Evolutionary conservation across 805 yeast species (phyloP), one percentile per base, ranked within the genome.

Genomic region (Lipomyces sp.): DNA sequence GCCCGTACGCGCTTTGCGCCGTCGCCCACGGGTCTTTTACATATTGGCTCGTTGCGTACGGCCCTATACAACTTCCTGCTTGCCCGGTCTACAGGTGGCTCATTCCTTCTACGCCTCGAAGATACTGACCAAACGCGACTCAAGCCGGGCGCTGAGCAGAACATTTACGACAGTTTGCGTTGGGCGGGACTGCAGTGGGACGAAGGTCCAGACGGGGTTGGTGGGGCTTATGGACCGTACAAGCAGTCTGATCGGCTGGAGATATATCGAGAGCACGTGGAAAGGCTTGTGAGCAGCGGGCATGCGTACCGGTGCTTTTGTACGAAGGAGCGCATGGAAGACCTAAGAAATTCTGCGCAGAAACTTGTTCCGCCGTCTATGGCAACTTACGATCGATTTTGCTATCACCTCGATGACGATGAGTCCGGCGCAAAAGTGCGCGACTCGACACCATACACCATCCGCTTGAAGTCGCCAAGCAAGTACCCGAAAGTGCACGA

Each of bases 1-100:
- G 95, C 82, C 0, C 69, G 96, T 58, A 86, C 98, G 1, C 71
- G 99, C 57, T 93, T 93, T 68, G 99, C 99, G 0, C 98, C 99
- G 0, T 89, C 97, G 1, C 99, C 99, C 1, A 93, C 99, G 0
- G 99, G 99, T 0, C 79, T 79, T 55, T 73, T 93, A n/a, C 99
- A 93, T 65, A 66, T 93, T 52, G 99, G 99, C 0, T 90, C 97
- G 0, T 65, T 93, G 40, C 72, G 99, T 65, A 93, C 99, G 0
- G 98, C 98, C 0, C 68, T 93, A 18, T 93, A 88, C 69, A 93
- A 93, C 67, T 93, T 82, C 62, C 67, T 93, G 16, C 69, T 86
- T 14, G 98, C 98, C 0, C 80, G 74, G 60, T 74, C 78, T 47
- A 87, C 96, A 0, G 78, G 79, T 0, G 98, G 98, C 0, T 77